A percentile compares a stretch with the other conserved stretches of the same genome.
phyloP scores from a whole-genome alignment of 805 yeast species.

The Saccharomyces paradoxus region DNA sequence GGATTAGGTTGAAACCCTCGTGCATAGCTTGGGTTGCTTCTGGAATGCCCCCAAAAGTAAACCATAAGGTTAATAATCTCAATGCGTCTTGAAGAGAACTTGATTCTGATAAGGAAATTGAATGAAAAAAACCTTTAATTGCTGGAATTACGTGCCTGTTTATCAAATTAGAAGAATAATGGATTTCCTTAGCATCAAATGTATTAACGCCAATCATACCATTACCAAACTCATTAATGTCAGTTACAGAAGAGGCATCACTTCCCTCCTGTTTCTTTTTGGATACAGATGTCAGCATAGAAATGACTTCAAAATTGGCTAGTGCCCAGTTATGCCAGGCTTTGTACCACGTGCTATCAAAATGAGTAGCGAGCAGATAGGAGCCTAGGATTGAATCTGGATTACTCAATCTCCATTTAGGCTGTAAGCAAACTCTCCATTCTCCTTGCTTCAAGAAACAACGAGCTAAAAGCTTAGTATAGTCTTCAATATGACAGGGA shows the following conservation, averaged over 20 bases:
- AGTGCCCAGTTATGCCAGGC: constrained; percentile 99
- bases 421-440: constrained; percentile 84
- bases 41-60: constrained; percentile 86
- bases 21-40: constrained; percentile 86
- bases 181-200: constrained; percentile 22
- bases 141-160: constrained; percentile 93
- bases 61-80: constrained; percentile 87
- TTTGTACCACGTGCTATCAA: constrained; percentile 88
- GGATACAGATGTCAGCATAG: constrained; percentile 38
- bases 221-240: constrained; percentile 14
- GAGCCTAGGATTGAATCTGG: constrained; percentile 86
- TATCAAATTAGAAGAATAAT: constrained; percentile 46
- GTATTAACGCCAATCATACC: constrained; percentile 27
- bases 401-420: constrained; percentile 69
- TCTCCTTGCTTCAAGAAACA: constrained; percentile 97
- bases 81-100: constrained; percentile 89
- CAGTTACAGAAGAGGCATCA: constrained; percentile 6
- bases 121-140: constrained; percentile 88
- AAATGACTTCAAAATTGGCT: constrained; percentile 92
- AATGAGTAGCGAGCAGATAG: constrained; percentile 87
- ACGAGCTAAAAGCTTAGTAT: constrained; percentile 79
- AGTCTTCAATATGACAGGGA: constrained; percentile 67
- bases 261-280: constrained; percentile 15
- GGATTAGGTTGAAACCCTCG: constrained; percentile 84
- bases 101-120: constrained; percentile 78